phyloP scores from a whole-genome alignment of 2,329 filamentous ascomycete species.

The Huntiella bhutanensis region DNA sequence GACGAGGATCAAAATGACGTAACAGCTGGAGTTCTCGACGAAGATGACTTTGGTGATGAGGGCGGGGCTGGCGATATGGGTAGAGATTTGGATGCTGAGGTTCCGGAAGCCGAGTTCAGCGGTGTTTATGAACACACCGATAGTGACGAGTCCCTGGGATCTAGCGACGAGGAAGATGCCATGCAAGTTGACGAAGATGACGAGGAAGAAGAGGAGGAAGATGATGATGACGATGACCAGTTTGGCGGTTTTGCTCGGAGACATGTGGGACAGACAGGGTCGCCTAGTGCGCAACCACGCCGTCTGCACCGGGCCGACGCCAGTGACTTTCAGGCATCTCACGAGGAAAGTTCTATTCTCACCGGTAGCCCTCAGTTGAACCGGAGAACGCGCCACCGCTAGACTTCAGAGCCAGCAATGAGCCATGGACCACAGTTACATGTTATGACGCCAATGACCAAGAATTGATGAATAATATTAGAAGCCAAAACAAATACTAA shows the following conservation, averaged over 20 bases:
- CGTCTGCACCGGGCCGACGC: conserved; percentile 33
- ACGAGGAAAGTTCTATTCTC: conserved; percentile 37
- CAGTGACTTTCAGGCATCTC: conserved; percentile 31
- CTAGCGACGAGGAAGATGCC: conserved; percentile 25
- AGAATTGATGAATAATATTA: not conserved
- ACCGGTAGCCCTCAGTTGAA: conserved; percentile 29
- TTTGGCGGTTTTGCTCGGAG: conserved; percentile 8
- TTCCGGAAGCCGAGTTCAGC: conserved; percentile 40
- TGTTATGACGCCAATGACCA: too few relatives aligned
- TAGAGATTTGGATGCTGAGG: conserved; percentile 52
- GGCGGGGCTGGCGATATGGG: conserved; percentile 23
- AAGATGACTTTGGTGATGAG: conserved; percentile 32
- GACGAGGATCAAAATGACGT: conserved; percentile 3
- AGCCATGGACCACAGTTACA: too few relatives aligned
- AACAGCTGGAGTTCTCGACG: conserved; percentile 38
- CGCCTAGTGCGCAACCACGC: conserved; percentile 20
- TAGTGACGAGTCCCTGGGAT: conserved; percentile 44
- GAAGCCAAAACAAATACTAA: not conserved
- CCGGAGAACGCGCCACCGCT: conserved; percentile 70
- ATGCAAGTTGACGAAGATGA: conserved; percentile 43
- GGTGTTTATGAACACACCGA: conserved; percentile 62
- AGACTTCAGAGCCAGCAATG: conserved; percentile 64
- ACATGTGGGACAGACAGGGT: conserved; percentile 18
- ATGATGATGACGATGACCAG: conserved; percentile 3
- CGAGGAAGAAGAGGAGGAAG: conserved; percentile 36